These are phyloP conservation scores for Penicillium bialowiezense DNA, from an alignment of 495 filamentous ascomycete species.

Conservation along the genomic window DNA sequence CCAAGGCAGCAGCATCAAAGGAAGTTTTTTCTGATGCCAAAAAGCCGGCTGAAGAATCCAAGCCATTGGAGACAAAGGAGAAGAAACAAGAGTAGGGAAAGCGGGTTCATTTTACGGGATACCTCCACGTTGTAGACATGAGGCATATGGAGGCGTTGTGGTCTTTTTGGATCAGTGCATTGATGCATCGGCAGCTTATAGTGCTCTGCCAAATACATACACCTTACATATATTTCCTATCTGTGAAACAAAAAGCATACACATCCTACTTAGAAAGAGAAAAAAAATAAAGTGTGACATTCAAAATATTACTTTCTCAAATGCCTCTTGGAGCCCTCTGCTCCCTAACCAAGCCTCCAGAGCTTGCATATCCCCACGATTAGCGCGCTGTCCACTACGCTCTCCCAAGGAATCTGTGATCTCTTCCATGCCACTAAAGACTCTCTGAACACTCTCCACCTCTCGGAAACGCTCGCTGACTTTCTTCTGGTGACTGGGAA, in stretches of 20 bases:
- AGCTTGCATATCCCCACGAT: conserved; percentile 47
- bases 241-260: not conserved
- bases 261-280: no score
- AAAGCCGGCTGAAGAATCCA: not conserved
- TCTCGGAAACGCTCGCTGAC: conserved; percentile 41
- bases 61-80: conserved; percentile 4
- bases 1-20: conserved; percentile 11
- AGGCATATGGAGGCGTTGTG: conserved; percentile 26
- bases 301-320: conserved; percentile 40
- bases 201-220: conserved; percentile 5
- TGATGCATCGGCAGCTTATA: conserved; percentile 12
- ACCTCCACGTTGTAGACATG: not conserved
- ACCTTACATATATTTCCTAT: conserved; percentile 4
- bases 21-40: not conserved
- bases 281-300: not conserved
- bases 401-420: conserved; percentile 41
- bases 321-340: conserved; percentile 32
- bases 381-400: conserved; percentile 37
- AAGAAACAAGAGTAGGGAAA: conserved; percentile 17
- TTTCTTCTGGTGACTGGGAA: conserved; percentile 43
- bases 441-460: conserved; percentile 26
- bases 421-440: conserved; percentile 38
- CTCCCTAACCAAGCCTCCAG: conserved; percentile 34
- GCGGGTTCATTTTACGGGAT: not conserved
- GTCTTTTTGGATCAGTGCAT: conserved; percentile 12